phyloP scores from a whole-genome alignment of 805 yeast genomes.

The Candida lessepsii region DNA sequence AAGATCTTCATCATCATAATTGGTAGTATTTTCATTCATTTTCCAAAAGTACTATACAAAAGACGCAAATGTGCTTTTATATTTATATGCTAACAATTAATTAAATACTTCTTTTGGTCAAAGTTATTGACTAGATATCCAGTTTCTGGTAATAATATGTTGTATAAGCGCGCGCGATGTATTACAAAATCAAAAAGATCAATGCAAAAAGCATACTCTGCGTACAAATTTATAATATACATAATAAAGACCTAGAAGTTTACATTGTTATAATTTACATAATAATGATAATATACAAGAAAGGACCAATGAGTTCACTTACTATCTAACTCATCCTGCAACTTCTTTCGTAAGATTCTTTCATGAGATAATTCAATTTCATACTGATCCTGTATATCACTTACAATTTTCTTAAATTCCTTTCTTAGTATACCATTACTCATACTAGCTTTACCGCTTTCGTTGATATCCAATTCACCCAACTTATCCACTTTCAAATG shows the following conservation, averaged over 20 bases:
- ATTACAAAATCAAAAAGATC: no score
- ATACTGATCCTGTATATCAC: conserved; percentile 59
- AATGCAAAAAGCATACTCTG: no score
- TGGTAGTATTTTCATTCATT: background rate
- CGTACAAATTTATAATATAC: no score
- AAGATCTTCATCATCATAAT: conserved; percentile 3
- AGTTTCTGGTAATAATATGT: no score
- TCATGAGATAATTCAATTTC: conserved; percentile 59
- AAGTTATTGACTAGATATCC: no score
- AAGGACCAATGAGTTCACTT: background rate
- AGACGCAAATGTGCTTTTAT: no score
- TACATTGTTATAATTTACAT: no score
- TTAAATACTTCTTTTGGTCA: no score
- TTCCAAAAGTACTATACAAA: background rate
- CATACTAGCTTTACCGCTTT: conserved; percentile 21
- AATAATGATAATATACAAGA: background rate
- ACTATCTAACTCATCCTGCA: conserved; percentile 27
- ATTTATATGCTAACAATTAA: no score
- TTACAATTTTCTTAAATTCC: conserved; percentile 66
- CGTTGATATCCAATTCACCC: conserved; percentile 24
- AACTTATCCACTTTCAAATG: conserved; percentile 44
- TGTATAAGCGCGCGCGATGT: background rate
- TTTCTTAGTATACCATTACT: conserved; percentile 58
- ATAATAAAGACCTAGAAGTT: no score
- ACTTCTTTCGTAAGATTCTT: conserved; percentile 47